Base-by-base conservation (phyloP, 2,329 filamentous ascomycete genomes). In the Furcasterigmium sp. region DNA sequence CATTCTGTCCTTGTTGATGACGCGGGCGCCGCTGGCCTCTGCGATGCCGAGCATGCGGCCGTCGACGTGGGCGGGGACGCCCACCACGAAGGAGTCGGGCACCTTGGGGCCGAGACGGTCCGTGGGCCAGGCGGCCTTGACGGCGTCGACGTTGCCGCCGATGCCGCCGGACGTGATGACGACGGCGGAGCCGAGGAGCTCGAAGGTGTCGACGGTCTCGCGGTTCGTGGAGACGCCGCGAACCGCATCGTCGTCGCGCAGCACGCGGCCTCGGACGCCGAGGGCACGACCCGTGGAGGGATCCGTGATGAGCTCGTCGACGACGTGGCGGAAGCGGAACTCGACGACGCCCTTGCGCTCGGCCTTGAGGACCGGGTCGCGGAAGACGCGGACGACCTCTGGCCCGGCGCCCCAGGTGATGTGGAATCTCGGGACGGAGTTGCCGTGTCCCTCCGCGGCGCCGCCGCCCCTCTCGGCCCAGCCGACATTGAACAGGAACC, bases 1-100 rank as follows among this genome's bases (percentile, higher is more conserved):
- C 78, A 82, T 82, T 35, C 79, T 65, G 53, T 82, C 79, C 39
- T 72, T 68, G 59, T 83, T 82, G 62, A 82, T 67, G 46, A 81
- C 53, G 45, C 69, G 64, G 2, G 74, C 79, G 8, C 79, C 79
- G 2, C 64, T 68, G 1, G 53, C 42, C 55, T 79, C 70, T 3
- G 76, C 59, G 40, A 82, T 80, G 28, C 62, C 70, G 36, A 83
- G 72, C 76, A 82, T 81, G 41, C 77, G 72, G 3, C 79, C 79
- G 49, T 83, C 79, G n/a, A 83, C 79, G 49, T 82, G 77, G 0
- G 75, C 76, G 0, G 79, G 79, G 3, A 83, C 79, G 8, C 79
- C 79, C 13, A 80, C 56, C 34, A 82, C 76, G 48, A 82, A 80
- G 47, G 64, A 65, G 47, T 74, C 58, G 0, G 79, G 79, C 0